Conservation (phyloP, 495 filamentous ascomycete species). For the Aspergillus hancockii region DNA sequence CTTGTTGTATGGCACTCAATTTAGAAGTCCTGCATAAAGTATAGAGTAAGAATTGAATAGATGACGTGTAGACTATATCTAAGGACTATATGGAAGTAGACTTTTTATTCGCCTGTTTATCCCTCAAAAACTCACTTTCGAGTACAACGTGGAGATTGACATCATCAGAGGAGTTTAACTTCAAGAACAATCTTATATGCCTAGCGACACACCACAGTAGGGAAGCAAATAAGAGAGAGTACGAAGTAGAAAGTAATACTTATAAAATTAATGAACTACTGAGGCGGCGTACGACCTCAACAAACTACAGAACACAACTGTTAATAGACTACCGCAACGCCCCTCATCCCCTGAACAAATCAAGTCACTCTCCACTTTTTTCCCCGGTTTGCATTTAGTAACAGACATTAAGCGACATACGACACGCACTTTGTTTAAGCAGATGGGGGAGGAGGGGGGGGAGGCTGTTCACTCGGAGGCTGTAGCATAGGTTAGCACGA, state of each 20-base stretch:
- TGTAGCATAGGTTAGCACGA: conserved; percentile 24
- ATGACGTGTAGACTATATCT: no score
- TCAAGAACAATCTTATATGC: background rate
- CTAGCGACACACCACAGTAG: background rate
- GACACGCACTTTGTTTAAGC: conserved; percentile 25
- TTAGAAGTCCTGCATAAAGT: background rate
- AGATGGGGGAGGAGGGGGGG: conserved; percentile 71
- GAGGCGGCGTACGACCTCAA: background rate
- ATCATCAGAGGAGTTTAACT: no score
- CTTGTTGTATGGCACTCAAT: no score
- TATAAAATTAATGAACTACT: conserved; percentile 7
- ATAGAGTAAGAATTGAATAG: no score
- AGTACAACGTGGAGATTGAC: background rate
- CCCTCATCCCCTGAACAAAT: background rate
- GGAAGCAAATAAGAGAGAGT: background rate
- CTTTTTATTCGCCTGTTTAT: no score
- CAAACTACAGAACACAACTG: conserved; percentile 3
- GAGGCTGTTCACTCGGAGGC: conserved; percentile 71
- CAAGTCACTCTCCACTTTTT: background rate
- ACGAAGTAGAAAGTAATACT: background rate
- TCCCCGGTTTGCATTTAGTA: conserved; percentile 15
- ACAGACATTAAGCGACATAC: conserved; percentile 3
- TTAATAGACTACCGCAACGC: background rate
- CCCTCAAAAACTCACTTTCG: no score
- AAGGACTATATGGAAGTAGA: no score